phyloP scores from a whole-genome alignment of 78 protist species.

The Monosiga brevicollis region DNA sequence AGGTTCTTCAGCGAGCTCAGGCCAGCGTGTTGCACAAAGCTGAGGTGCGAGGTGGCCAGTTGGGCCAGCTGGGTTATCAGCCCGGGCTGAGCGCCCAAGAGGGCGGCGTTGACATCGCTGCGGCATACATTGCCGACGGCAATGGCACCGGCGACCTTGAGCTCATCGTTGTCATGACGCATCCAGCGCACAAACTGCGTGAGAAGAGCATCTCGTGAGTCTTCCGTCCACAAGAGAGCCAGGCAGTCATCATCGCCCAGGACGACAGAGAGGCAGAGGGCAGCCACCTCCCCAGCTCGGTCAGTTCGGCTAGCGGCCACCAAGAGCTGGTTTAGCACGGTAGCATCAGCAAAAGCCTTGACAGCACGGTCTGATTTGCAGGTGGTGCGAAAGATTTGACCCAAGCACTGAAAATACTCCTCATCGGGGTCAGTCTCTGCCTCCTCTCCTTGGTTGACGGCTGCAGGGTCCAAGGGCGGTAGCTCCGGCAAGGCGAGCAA shows the following conservation, averaged over 20 bases:
- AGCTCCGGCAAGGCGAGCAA: not conserved
- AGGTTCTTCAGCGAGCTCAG: not conserved
- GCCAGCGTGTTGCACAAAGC: not conserved
- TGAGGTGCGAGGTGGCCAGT: not conserved
- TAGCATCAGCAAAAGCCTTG: not conserved
- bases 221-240: not conserved
- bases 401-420: no score
- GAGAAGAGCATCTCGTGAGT: not conserved
- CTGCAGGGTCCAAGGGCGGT: not conserved
- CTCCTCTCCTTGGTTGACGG: not conserved
- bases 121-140: not conserved
- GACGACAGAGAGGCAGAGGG: not conserved
- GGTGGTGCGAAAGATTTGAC: no score
- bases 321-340: no score
- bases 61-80: not conserved
- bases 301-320: no score
- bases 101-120: not conserved
- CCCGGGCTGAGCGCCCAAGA: not conserved
- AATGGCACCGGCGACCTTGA: not conserved
- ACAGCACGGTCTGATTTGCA: no score
- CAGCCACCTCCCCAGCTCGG: no score
- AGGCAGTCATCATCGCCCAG: not conserved
- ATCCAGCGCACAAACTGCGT: not conserved
- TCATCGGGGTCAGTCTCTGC: no score
- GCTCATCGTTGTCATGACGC: not conserved